phyloP scores from a whole-genome alignment of 169 alveolate genomes.

The Plasmodium cynomolgi region DNA sequence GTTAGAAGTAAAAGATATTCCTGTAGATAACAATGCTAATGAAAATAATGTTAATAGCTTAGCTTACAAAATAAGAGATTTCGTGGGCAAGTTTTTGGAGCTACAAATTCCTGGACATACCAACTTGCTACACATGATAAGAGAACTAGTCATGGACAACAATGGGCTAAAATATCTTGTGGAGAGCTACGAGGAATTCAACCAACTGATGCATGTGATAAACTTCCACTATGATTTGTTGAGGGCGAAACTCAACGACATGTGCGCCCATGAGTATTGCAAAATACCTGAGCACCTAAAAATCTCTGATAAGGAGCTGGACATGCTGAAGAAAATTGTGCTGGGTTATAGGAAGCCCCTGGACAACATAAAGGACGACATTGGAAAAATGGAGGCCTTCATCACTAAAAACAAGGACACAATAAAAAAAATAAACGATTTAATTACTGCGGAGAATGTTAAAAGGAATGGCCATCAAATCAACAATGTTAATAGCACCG shows the following conservation, averaged over 20 bases:
- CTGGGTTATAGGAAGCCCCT: conserved; percentile 59
- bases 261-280: conserved; percentile 9
- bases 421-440: background rate
- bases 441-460: background rate
- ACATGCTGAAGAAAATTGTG: conserved; percentile 35
- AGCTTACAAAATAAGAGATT: background rate
- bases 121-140: background rate
- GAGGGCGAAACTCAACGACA: conserved; percentile 43
- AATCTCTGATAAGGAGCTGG: conserved; percentile 17
- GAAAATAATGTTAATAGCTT: background rate
- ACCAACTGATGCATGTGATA: conserved; percentile 27
- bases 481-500: too few species aligned
- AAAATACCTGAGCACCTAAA: conserved; percentile 45
- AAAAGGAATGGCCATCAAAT: background rate
- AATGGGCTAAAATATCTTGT: conserved; percentile 42
- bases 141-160: background rate
- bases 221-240: conserved; percentile 51
- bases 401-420: conserved; percentile 5
- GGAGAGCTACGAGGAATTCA: conserved; percentile 56
- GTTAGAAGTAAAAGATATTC: background rate
- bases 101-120: conserved; percentile 1
- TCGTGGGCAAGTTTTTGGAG: background rate
- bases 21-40: background rate
- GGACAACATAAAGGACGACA: conserved; percentile 36
- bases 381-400: conserved; percentile 15